A percentile compares a stretch with the other conserved stretches of the same genome.
These are phyloP conservation scores for Dothideomycetes sp. DNA, from an alignment of 2,329 filamentous ascomycete genomes.

Conservation along the genomic window DNA sequence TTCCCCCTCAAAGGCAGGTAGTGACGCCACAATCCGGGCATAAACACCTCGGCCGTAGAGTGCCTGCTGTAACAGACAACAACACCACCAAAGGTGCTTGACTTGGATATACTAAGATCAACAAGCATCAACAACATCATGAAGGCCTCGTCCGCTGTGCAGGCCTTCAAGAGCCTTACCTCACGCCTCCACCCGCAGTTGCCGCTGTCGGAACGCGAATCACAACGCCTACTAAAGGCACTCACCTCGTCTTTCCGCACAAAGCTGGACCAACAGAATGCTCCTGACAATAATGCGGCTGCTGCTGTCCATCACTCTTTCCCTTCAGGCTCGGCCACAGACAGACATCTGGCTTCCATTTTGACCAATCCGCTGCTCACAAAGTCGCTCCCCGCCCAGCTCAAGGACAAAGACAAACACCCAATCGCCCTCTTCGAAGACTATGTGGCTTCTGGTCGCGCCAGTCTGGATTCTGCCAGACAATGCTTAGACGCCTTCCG, in stretches of 20 bases:
- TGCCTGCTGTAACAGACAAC: too few species aligned
- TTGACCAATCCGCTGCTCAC: conserved; percentile 43
- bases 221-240: conserved; percentile 49
- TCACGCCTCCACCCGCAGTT: conserved; percentile 45
- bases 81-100: too few species aligned
- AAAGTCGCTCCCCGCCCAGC: conserved; percentile 17
- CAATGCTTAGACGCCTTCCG: conserved; percentile 30
- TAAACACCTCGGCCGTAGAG: too few species aligned
- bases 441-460: conserved; percentile 30
- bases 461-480: conserved; percentile 29
- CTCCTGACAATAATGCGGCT: conserved; percentile 28
- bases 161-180: conserved; percentile 39
- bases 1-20: too few species aligned
- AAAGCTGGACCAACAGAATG: conserved; percentile 51
- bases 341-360: conserved; percentile 41
- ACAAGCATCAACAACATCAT: conserved; percentile 28
- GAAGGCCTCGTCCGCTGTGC: conserved; percentile 41
- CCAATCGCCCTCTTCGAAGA: conserved; percentile 34
- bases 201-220: conserved; percentile 49
- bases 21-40: too few species aligned
- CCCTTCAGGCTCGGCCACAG: conserved; percentile 22
- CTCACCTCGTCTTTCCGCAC: conserved; percentile 55
- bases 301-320: not conserved
- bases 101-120: too few species aligned
- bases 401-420: conserved; percentile 24